Conservation (phyloP, 2,329 filamentous ascomycete species). For the Beauveria varroae region DNA sequence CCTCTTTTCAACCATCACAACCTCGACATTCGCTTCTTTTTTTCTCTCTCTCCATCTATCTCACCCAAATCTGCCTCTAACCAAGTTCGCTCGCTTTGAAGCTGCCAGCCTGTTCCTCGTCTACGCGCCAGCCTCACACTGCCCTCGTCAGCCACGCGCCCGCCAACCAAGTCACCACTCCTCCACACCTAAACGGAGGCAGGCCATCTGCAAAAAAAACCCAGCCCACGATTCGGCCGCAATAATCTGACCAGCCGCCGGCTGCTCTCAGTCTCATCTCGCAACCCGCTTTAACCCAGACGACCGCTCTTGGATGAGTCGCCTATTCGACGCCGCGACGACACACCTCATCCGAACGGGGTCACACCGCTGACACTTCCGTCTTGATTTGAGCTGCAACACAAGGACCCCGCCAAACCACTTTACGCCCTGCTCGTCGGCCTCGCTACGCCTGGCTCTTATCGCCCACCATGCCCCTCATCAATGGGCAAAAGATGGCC, state of each 20-base stretch:
- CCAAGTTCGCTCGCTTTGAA: no score
- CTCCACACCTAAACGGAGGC: background rate
- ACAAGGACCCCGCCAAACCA: background rate
- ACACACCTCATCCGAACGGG: background rate
- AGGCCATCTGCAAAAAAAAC: background rate
- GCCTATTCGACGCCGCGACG: background rate
- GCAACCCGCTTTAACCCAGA: background rate
- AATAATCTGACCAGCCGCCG: background rate
- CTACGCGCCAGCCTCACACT: no score
- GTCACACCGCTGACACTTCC: background rate
- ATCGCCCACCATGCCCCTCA: slow-evolving; percentile 50
- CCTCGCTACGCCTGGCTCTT: background rate
- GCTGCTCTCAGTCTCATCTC: background rate
- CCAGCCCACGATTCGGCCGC: background rate
- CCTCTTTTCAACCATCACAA: no score
- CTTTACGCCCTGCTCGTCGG: background rate
- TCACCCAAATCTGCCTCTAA: no score
- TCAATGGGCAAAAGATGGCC: slow-evolving; percentile 66
- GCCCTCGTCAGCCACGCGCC: no score
- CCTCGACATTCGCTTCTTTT: no score
- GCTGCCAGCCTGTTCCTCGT: no score
- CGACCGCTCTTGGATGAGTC: background rate
- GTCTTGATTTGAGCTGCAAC: slow-evolving; percentile 1
- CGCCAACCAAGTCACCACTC: background rate
- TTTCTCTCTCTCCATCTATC: no score